Base-by-base conservation (phyloP, 805 yeast species). In the Candida boleticola region DNA sequence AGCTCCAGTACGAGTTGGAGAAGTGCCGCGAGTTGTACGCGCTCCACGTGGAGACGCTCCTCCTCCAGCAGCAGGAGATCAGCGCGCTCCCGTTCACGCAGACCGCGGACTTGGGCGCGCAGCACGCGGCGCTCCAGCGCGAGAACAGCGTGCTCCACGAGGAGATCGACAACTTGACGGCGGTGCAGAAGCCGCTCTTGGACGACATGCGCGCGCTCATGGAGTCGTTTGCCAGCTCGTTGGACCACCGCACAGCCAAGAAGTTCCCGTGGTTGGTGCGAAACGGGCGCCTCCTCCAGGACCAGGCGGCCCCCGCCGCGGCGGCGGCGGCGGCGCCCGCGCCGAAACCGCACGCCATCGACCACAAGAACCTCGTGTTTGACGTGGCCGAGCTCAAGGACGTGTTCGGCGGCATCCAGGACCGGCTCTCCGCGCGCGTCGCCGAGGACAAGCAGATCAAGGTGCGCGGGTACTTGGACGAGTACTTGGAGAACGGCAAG, bases 171-270 rank as follows among this genome's bases (percentile, higher is more conserved):
- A 48, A 47, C n/a, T 39, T 66, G 16, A 41, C 44, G 21, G 51
- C 46, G 22, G 54, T 56, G 5, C 66, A 68, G 41, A 55, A 64
- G 38, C 76, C 74, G 2, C 45, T 65, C 10, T 49, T 70, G 19
- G 66, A 63, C 21, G 54, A 66, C 37, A 64, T 68, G 61, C 51
- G 50, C n/a, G 17, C 29, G 5, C 47, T 67, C 36, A 53, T 55
- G 3, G 44, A 40, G 17, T 51, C 51, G 20, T 65, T 62, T 45
- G 54, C 54, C 4, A 40, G 29, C 5, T 51, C 50, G 7, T 38
- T 63, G 2, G 37, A 45, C 18, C 48, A 45, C 11, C 39, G 37
- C 29, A 36, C 45, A n/a, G 48, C 56, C 10, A 48, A 10, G 27
- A 44, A 7, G 22, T 36, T 21, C 25, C 29, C 20, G 36, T 16